phyloP scores from a whole-genome alignment of 148 eudicot species.

The Rhododendron griersonianum region DNA sequence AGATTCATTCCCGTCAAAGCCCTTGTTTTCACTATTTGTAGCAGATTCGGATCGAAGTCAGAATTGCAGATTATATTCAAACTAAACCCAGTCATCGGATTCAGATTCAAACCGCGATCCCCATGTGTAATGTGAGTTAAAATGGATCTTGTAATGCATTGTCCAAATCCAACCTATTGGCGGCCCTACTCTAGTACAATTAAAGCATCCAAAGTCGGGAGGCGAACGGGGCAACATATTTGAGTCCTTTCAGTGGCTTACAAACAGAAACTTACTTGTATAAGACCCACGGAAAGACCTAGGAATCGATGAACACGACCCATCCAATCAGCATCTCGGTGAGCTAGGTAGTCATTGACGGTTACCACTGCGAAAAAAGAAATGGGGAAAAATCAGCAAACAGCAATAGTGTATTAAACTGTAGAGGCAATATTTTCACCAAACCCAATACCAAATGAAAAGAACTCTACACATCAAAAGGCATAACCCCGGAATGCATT shows the following conservation, averaged over 20 bases:
- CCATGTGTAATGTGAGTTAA: background rate
- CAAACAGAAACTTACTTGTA: constrained; percentile 53
- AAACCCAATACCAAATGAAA: background rate
- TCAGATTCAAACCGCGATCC: background rate
- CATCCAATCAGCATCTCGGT: constrained; percentile 99
- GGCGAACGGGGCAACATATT: background rate
- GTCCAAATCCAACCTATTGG: background rate
- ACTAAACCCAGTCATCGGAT: background rate
- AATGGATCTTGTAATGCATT: background rate
- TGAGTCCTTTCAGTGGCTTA: background rate
- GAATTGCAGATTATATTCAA: background rate
- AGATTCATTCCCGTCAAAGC: background rate
- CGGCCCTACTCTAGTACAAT: background rate
- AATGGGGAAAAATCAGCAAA: constrained; percentile 17
- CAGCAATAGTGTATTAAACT: background rate
- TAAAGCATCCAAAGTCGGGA: constrained; percentile 3
- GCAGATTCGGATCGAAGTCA: background rate
- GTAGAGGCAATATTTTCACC: background rate
- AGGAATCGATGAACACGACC: constrained; percentile 96
- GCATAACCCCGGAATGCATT: background rate
- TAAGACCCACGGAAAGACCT: constrained; percentile 98
- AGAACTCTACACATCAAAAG: background rate
- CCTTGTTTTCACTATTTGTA: constrained; percentile 2
- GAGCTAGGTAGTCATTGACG: constrained; percentile 97
- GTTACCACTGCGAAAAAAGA: constrained; percentile 70